Percentiles rank a stretch among this genome's conserved stretches.
phyloP scores from a whole-genome alignment of 805 yeast species.

The Torulaspora gathmanii region DNA sequence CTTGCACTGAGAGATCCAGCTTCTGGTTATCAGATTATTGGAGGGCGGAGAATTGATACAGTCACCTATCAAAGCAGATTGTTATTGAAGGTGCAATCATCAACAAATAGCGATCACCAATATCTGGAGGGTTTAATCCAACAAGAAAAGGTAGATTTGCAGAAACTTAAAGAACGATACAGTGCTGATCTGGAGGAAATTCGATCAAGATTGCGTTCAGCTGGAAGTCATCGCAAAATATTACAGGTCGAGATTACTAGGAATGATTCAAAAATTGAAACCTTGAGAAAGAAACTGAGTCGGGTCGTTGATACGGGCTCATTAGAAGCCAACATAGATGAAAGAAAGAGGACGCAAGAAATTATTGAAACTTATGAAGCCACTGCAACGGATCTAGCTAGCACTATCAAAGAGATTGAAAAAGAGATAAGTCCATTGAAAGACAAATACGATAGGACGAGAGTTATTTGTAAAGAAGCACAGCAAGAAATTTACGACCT shows the following conservation, averaged over 20 bases:
- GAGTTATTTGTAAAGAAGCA: slow-evolving; percentile 7
- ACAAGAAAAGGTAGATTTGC: slow-evolving; percentile 24
- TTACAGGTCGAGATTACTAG: slow-evolving; percentile 26
- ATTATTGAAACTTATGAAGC: slow-evolving; percentile 26
- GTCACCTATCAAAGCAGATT: slow-evolving; percentile 38
- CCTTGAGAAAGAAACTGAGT: slow-evolving; percentile 24
- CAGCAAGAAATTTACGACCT: slow-evolving; percentile 17
- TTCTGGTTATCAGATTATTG: slow-evolving; percentile 45
- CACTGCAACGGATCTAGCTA: slow-evolving; percentile 26
- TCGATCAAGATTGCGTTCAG: slow-evolving; percentile 6
- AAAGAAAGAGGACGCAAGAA: slow-evolving; percentile 24
- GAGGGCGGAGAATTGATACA: slow-evolving; percentile 52
- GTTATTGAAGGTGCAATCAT: slow-evolving; percentile 20
- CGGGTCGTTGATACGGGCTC: slow-evolving; percentile 31
- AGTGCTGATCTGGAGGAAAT: slow-evolving; percentile 8
- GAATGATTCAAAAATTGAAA: slow-evolving; percentile 27
- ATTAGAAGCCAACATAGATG: slow-evolving; percentile 22
- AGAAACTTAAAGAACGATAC: slow-evolving; percentile 24
- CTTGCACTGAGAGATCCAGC: slow-evolving; percentile 40
- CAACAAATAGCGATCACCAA: slow-evolving; percentile 19
- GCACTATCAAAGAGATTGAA: slow-evolving; percentile 21
- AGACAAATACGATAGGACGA: slow-evolving; percentile 18
- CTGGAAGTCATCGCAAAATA: slow-evolving; percentile 34
- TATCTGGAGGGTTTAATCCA: slow-evolving; percentile 24
- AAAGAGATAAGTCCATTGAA: slow-evolving; percentile 20